These are phyloP conservation scores for Puccinia horiana DNA, from an alignment of 1,284 basidiomycete species.

Conservation along the genomic window DNA sequence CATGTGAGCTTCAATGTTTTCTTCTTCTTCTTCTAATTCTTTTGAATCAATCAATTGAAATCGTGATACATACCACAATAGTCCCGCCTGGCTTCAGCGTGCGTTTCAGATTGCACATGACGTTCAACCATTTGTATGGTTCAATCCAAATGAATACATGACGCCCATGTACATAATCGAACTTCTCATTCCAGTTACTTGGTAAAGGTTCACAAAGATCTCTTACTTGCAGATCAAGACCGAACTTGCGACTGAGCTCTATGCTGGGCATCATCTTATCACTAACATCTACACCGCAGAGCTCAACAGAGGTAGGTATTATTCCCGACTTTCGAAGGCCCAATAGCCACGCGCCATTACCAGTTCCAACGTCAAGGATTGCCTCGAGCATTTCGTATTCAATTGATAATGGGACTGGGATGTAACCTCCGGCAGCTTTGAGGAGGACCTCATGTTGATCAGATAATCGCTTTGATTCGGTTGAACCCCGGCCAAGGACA, in stretches of 20 bases:
- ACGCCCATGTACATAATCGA: constrained; percentile 34
- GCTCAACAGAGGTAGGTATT: constrained; percentile 22
- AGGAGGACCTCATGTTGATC: constrained; percentile 41
- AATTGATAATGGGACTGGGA: constrained; percentile 25
- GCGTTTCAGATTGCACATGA: constrained; percentile 28
- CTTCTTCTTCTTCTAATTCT: too few relatives aligned
- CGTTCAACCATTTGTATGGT: constrained; percentile 29
- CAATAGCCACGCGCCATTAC: constrained; percentile 39
- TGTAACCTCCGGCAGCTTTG: constrained; percentile 43
- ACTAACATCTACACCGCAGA: constrained; percentile 33
- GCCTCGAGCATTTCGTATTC: constrained; percentile 21
- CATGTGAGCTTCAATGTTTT: not conserved
- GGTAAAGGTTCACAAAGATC: constrained; percentile 35
- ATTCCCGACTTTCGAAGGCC: constrained; percentile 43
- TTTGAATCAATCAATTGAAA: not conserved
- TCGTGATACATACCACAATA: constrained; percentile 2
- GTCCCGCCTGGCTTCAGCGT: constrained; percentile 39
- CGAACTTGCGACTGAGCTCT: constrained; percentile 8
- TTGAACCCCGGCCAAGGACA: constrained; percentile 24
- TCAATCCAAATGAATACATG: constrained; percentile 46
- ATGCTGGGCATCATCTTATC: constrained; percentile 31
- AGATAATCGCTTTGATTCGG: constrained; percentile 31
- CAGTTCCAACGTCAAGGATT: constrained; percentile 43
- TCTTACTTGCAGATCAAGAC: constrained; percentile 14
- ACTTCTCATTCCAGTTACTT: constrained; percentile 32